Evolutionary conservation across 2,329 filamentous ascomycete genomes (phyloP).

Genomic region (Xylogone sp.): DNA sequence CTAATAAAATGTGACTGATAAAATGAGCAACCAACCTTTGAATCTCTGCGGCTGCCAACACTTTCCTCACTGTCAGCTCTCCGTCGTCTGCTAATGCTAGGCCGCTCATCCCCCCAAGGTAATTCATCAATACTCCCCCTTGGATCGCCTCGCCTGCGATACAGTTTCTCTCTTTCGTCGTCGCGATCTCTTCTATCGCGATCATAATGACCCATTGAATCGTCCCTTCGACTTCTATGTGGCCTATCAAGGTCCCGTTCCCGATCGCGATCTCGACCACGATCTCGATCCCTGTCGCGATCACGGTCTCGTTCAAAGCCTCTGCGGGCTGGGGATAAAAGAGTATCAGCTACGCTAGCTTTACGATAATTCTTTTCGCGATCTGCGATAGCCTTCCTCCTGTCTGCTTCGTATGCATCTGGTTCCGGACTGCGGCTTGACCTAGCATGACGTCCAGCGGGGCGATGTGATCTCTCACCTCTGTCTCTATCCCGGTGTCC

Average conservation of each 20-base stretch:
- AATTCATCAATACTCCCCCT: slow-evolving; percentile 80
- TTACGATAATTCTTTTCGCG: slow-evolving; percentile 92
- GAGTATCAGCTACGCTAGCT: slow-evolving; percentile 62
- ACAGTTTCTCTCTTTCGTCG: slow-evolving; percentile 83
- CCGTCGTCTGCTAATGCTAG: slow-evolving; percentile 65
- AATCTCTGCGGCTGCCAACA: slow-evolving; percentile 53
- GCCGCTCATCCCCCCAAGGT: slow-evolving; percentile 77
- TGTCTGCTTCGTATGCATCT: slow-evolving; percentile 92
- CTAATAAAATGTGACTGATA: background rate
- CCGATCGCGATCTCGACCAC: slow-evolving; percentile 31
- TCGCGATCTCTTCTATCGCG: slow-evolving; percentile 85
- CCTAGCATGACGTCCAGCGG: slow-evolving; percentile 52
- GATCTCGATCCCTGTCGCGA: slow-evolving; percentile 31
- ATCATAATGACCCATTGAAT: slow-evolving; percentile 67
- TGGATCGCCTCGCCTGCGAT: slow-evolving; percentile 75
- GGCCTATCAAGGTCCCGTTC: slow-evolving; percentile 34
- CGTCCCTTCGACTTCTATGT: slow-evolving; percentile 53
- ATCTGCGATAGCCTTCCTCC: slow-evolving; percentile 88
- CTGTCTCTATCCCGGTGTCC: slow-evolving; percentile 47
- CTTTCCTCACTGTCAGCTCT: slow-evolving; percentile 74
- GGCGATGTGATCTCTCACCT: slow-evolving; percentile 61
- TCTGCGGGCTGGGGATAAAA: slow-evolving; percentile 40
- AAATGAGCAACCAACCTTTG: slow-evolving; percentile 46
- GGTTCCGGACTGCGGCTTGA: slow-evolving; percentile 85
- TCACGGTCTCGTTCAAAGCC: slow-evolving; percentile 36